Evolutionary conservation across 352 stramenopile species (phyloP), one percentile per base, ranked within the genome.

Genomic region (Globisporangium cystogenes): DNA sequence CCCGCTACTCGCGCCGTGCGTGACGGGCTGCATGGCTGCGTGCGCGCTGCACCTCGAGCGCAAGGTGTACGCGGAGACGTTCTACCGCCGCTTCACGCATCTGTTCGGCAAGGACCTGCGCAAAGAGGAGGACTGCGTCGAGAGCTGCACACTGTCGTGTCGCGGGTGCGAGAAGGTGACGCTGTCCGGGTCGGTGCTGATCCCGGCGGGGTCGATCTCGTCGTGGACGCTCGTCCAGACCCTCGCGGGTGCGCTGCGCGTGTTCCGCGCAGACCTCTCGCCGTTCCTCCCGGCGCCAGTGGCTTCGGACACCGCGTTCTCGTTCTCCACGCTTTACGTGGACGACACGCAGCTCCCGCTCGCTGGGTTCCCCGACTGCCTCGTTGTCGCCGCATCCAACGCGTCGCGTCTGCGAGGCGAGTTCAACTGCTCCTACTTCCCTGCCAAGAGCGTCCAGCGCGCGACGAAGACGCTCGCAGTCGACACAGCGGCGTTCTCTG

Each of bases 81-180:
- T 89, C 15, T 76, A 76, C 46, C 29, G 42, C 14, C 37, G 74
- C 51, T 91, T 89, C 41, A 65, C 60, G 33, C 76, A 87, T 54
- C 54, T 91, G 12, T 89, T 91, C 48, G 78, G 81, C 52, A 86
- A 88, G 48, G 64, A 88, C 39, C 59, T 91, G 48, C 51, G 48
- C 5, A 72, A 73, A n/a, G 74, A 89, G 24, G 81, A 91, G 51
- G 81, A 86, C 51, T 91, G 81, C 47, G 68, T 89, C 20, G 81
- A 89, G 46, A 53, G 62, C 20, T 91, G 81, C 27, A 59, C 74
- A 7, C 54, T 76, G 4, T 74, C 72, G 21, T 91, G 77, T 40
- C 77, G 72, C n/a, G 77, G 70, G 0, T 91, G 81, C 52, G 81
- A 91, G 42, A 51, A 65, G 16, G 76, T 81, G n/a, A 64, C 60